Percentiles rank a stretch among this genome's conserved stretches.
Conservation (phyloP, 768 basidiomycete species). For the Leucocoprinus birnbaumii region DNA sequence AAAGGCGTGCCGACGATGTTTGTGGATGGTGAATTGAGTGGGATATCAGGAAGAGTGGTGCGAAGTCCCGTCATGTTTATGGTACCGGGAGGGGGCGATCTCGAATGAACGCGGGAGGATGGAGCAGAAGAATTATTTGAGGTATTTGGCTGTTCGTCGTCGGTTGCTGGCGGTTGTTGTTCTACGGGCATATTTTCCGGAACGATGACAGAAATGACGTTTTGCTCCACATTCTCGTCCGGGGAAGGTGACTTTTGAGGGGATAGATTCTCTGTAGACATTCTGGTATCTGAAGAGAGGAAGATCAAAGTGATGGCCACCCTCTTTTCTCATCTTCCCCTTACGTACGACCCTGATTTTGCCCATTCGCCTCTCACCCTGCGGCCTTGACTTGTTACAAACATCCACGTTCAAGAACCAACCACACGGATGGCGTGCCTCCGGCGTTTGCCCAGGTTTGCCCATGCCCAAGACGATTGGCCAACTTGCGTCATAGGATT, state of each 20-base stretch:
- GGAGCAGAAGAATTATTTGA: not conserved
- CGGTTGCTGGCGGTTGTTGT: not conserved
- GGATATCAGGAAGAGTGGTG: constrained; percentile 21
- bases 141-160: not conserved
- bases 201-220: constrained; percentile 1
- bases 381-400: not conserved
- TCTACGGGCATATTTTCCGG: not conserved
- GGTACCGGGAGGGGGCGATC: constrained; percentile 11
- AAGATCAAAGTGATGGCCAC: constrained; percentile 10
- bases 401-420: not conserved
- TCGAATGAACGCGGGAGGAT: constrained; percentile 4
- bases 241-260: not conserved
- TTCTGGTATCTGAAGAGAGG: constrained; percentile 4
- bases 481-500: no score
- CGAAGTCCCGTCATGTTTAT: constrained; percentile 20
- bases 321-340: constrained; percentile 5
- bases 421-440: not conserved
- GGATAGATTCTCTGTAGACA: constrained; percentile 4
- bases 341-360: constrained; percentile 4
- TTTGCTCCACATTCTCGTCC: not conserved
- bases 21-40: constrained; percentile 23
- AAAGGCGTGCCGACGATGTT: constrained; percentile 28
- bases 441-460: no score
- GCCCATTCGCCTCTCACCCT: not conserved
- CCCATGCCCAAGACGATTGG: no score